Percentiles rank a stretch among this genome's conserved stretches.
Evolutionary conservation across 768 basidiomycete species (phyloP).

Genomic region (Rhodosporidiobolus odoratus): DNA sequence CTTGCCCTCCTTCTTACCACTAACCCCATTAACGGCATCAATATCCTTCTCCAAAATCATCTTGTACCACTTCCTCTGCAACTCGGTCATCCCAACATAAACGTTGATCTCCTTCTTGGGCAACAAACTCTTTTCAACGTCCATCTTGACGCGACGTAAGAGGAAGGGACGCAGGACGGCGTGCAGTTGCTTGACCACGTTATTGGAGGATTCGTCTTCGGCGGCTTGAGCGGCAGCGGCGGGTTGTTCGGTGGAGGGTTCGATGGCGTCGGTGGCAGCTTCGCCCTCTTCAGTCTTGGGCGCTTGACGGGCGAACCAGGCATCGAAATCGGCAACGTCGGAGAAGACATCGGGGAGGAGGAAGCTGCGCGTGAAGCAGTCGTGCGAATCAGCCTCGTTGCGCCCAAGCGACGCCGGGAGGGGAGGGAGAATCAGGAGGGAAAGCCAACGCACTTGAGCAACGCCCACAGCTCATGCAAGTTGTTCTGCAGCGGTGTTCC

Average conservation of each 20-base stretch:
- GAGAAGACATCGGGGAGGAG: slow-evolving; percentile 96
- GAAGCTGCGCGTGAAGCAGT: slow-evolving; percentile 61
- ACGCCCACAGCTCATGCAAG: slow-evolving; percentile 77
- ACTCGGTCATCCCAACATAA: slow-evolving; percentile 90
- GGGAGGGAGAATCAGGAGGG: not conserved
- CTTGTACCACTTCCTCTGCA: slow-evolving; percentile 98
- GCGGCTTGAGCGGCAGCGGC: slow-evolving; percentile 57
- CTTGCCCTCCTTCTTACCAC: slow-evolving; percentile 98
- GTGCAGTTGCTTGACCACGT: slow-evolving; percentile 92
- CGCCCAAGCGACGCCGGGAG: not conserved
- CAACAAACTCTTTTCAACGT: slow-evolving; percentile 91
- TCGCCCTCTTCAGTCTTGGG: slow-evolving; percentile 23
- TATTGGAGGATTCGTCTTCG: slow-evolving; percentile 57
- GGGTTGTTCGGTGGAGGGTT: not conserved
- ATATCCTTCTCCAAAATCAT: slow-evolving; percentile 96
- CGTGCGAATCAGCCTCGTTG: not conserved
- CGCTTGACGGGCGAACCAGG: slow-evolving; percentile 71
- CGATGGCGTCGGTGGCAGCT: slow-evolving; percentile 66
- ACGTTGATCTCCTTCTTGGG: slow-evolving; percentile 99
- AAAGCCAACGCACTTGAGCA: slow-evolving; percentile 38
- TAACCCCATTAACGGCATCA: slow-evolving; percentile 93
- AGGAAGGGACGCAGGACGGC: slow-evolving; percentile 94
- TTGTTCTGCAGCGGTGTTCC: slow-evolving; percentile 93
- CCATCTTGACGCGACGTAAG: slow-evolving; percentile 84
- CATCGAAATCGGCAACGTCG: slow-evolving; percentile 82